A percentile compares a stretch with the other conserved stretches of the same genome.
Conservation (phyloP, 2,329 filamentous ascomycete genomes). For the Trichophyton equinum region DNA sequence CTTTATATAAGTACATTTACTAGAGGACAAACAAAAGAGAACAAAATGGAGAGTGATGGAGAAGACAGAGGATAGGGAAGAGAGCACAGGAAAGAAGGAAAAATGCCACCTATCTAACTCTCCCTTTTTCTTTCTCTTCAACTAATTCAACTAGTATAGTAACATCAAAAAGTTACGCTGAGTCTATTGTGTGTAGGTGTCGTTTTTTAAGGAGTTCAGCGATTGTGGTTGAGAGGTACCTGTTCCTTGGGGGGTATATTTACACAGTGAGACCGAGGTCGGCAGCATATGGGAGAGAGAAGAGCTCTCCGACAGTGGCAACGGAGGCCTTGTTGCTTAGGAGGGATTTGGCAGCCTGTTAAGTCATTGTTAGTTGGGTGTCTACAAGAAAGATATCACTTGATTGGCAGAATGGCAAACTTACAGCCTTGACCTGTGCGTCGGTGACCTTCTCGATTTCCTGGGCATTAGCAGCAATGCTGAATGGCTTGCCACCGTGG, state of each 20-base stretch:
- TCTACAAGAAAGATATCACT: constrained; percentile 9
- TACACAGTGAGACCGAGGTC: constrained; percentile 93
- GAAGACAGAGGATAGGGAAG: constrained; percentile 2
- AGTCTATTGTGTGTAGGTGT: not conserved
- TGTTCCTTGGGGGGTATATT: constrained; percentile 19
- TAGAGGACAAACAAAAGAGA: constrained; percentile 2
- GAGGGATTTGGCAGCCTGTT: constrained; percentile 72
- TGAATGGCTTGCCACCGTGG: constrained; percentile 67
- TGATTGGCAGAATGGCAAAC: constrained; percentile 23
- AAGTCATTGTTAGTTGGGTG: constrained; percentile 14
- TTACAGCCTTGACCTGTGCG: constrained; percentile 74
- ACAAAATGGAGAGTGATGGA: constrained; percentile 4
- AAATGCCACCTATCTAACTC: not conserved
- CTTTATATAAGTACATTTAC: constrained; percentile 7
- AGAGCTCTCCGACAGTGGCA: constrained; percentile 80
- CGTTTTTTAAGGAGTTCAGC: not conserved
- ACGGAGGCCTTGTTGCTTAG: constrained; percentile 82
- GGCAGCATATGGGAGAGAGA: constrained; percentile 80
- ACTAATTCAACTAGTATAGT: not conserved
- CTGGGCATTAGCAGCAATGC: constrained; percentile 69
- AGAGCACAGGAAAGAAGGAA: not conserved
- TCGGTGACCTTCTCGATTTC: constrained; percentile 67
- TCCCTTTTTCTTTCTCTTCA: not conserved
- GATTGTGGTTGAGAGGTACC: not conserved
- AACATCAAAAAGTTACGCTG: not conserved